Base-by-base conservation (phyloP, 2,329 filamentous ascomycete genomes). In the Pyrenochaeta sp. region DNA sequence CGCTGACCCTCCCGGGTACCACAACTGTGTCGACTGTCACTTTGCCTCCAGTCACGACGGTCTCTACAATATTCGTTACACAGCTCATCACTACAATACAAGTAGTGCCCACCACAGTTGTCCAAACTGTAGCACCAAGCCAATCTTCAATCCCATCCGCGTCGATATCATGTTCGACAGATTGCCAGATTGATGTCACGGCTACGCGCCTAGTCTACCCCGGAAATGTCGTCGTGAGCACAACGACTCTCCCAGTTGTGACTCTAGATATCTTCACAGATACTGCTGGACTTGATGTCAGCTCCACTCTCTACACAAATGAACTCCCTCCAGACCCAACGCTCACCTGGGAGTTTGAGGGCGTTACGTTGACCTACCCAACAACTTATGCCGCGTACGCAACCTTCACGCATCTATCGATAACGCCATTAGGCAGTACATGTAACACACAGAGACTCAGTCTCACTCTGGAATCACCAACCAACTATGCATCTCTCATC, bases 141-240 rank as follows among this genome's bases (percentile, higher is more conserved):
- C 13, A 41, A 13, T 43, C 35, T 4, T 50, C 60, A 11, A 38
- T 55, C 11, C 42, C 51, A 17, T 35, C 48, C 8, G 27, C 57
- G 15, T 56, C 62, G 0, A 26, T 58, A 3, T 58, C 58, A 1
- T 71, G 67, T 47, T 11, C 53, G 1, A 62, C 50, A n/a, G 30
- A 35, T 6, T 71, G 68, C 30, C 54, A 61, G 19, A 63, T 71
- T 5, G 57, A 66, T 42, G 65, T 71, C 0, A 65, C 61, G 2
- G 68, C 65, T 3, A 65, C 54, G 4, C 37, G 49, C 6, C 11
- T 71, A 3, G 48, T 29, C 17, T 71, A 64, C 26, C 66, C 68
- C 7, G 63, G 62, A 3, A 29, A 6, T 2, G 63, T 70, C 2
- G 29, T 58, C 2, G 39, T 56, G 1, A 36, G 32, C 0, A 69